Conservation (phyloP, 495 filamentous ascomycete species). For the Talaromyces thailandensis region DNA sequence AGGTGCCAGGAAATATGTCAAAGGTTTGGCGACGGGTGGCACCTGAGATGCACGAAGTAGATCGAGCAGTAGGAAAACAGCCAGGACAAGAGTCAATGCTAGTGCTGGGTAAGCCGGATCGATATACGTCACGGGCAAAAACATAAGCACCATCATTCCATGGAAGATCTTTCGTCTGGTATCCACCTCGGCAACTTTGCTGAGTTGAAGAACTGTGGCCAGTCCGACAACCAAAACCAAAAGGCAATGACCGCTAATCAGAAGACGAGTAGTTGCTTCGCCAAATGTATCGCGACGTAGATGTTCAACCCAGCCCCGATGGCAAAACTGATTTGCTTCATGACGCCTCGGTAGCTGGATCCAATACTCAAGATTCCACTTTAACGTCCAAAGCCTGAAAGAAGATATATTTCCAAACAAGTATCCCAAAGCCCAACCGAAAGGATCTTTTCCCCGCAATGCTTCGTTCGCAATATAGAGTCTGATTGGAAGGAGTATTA, state of each 20-base stretch:
- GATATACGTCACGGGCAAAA: constrained; percentile 74
- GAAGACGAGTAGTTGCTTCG: constrained; percentile 70
- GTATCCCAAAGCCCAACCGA: constrained; percentile 90
- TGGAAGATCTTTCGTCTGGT: constrained; percentile 98
- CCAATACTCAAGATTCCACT: constrained; percentile 62
- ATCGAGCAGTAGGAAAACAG: constrained; percentile 80
- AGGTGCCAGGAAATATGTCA: constrained; percentile 79
- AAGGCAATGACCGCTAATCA: constrained; percentile 65
- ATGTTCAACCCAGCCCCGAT: constrained; percentile 49
- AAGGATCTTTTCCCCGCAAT: constrained; percentile 64
- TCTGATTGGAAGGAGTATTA: constrained; percentile 65
- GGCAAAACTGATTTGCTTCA: constrained; percentile 23
- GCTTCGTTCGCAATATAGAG: constrained; percentile 56
- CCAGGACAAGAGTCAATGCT: constrained; percentile 63
- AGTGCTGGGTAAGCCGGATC: constrained; percentile 79
- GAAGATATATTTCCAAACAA: constrained; percentile 68
- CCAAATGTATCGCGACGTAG: constrained; percentile 52
- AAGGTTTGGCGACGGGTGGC: constrained; percentile 71
- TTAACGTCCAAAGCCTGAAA: constrained; percentile 58
- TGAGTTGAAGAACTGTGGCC: constrained; percentile 61
- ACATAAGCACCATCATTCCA: constrained; percentile 94
- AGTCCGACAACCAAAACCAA: constrained; percentile 61
- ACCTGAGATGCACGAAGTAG: constrained; percentile 84
- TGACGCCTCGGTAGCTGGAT: constrained; percentile 57
- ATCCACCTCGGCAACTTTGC: constrained; percentile 71